A percentile compares a stretch with the other conserved stretches of the same genome.
phyloP scores from a whole-genome alignment of 306 rosid genomes.

The Calophaca sinica region DNA sequence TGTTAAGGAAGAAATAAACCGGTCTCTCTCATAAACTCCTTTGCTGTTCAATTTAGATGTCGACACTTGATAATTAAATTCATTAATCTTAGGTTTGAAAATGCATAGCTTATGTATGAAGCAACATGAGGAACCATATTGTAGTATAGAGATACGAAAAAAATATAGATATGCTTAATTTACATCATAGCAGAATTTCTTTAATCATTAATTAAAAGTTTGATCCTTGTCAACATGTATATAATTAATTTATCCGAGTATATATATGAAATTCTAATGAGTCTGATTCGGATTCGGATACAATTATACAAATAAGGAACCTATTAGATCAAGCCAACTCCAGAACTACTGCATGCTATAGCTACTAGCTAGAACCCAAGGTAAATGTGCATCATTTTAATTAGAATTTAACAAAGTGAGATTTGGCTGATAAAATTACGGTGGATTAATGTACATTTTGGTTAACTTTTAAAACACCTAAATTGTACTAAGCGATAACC shows the following conservation, averaged over 20 bases:
- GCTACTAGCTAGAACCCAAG: constrained; percentile 15
- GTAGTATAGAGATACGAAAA: background rate
- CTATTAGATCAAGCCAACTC: constrained; percentile 33
- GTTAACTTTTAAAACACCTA: constrained; percentile 37
- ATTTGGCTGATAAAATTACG: constrained; percentile 11
- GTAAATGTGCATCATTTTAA: background rate
- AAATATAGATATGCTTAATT: background rate
- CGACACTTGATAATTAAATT: constrained; percentile 52
- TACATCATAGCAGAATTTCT: background rate
- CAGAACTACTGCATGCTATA: background rate
- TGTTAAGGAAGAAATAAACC: constrained; percentile 37
- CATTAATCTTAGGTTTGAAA: constrained; percentile 60
- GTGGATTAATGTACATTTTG: constrained; percentile 9
- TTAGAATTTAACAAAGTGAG: constrained; percentile 12
- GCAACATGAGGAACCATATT: constrained; percentile 42
- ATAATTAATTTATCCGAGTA: background rate
- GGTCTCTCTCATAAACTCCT: constrained; percentile 44
- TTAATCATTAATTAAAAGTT: background rate
- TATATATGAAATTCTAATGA: background rate
- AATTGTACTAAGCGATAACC: constrained; percentile 54
- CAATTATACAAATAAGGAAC: background rate
- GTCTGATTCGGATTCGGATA: background rate
- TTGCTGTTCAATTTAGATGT: constrained; percentile 46
- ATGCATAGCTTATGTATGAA: constrained; percentile 47
- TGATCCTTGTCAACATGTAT: background rate